Evolutionary conservation across 441 rosid species (phyloP), one percentile per base, ranked within the genome.

Genomic region (Sinapis alba): DNA sequence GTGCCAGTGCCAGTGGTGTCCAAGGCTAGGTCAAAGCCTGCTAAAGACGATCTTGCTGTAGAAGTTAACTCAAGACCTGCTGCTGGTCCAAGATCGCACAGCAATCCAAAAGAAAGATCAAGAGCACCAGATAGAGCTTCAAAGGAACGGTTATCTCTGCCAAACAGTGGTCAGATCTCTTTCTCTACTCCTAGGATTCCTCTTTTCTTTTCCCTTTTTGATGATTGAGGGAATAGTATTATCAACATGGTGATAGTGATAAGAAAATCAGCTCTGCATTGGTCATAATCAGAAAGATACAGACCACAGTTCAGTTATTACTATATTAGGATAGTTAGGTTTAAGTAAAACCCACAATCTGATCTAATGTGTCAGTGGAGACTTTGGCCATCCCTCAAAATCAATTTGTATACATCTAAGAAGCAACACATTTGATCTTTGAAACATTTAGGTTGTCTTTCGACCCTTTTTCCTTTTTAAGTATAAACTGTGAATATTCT

Each of bases 61-160:
- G 96, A 86, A 81, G 82, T 83, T 67, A 84, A 73, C 72, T 83
- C 88, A 73, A 84, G 71, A 75, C 85, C 90, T 57, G 82, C 76
- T 43, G 34, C 57, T 78, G 80, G 69, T 83, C 71, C 87, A 78
- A 87, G 96, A 87, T 93, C 98, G 4, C 90, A 72, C 21, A 93
- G 98, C 86, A 96, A 92, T 78, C 98, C 98, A n/a, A 93, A 92
- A 83, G 98, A 93, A 86, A 89, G 97, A 80, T 32, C 86, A 58
- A 65, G 76, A 27, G 87, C 77, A 68, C 70, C 86, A 12, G 85
- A 81, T 69, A 88, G 89, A 80, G 87, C 71, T 34, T 80, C 80
- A 56, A 92, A 82, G 81, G 89, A 87, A 86, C 87, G 98, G 45
- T 67, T 90, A 62, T 96, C 98, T 76, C 86, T 96, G 60, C 97